Evolutionary conservation across 352 stramenopile species (phyloP).

Genomic region (Pythium pectinolyticum): DNA sequence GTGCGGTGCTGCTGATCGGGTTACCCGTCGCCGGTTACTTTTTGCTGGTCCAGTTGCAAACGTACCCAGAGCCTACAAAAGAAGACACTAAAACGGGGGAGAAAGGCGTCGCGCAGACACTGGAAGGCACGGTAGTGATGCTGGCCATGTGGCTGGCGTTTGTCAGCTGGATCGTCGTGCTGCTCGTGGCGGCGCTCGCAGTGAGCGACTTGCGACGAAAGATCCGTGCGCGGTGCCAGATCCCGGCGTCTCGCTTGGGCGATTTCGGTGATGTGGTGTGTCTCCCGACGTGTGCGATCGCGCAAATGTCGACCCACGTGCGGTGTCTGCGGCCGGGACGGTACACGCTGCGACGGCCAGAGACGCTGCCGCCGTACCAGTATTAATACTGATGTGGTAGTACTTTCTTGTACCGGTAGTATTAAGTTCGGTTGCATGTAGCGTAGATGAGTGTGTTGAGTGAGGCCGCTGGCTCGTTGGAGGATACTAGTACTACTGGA

Average conservation of each 20-base stretch:
- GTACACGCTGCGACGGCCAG: constrained; percentile 61
- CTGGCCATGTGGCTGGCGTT: constrained; percentile 11
- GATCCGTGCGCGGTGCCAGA: constrained; percentile 35
- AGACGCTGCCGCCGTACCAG: constrained; percentile 30
- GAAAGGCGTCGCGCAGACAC: neutral
- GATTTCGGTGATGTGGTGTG: constrained; percentile 23
- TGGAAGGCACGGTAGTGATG: constrained; percentile 5
- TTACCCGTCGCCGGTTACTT: neutral
- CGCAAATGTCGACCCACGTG: constrained; percentile 39
- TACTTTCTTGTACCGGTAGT: too few species aligned
- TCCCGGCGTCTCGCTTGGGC: constrained; percentile 22
- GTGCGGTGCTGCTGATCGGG: neutral
- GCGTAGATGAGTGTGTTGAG: too few species aligned
- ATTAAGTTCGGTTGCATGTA: too few species aligned
- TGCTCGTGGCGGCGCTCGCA: neutral
- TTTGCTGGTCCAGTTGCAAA: neutral
- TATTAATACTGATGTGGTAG: too few species aligned
- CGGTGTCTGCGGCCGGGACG: constrained; percentile 49
- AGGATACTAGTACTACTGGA: too few species aligned
- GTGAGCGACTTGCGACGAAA: constrained; percentile 24
- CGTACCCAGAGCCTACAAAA: neutral
- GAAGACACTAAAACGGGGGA: neutral
- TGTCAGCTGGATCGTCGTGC: neutral
- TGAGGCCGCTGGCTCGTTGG: too few species aligned
- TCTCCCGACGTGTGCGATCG: constrained; percentile 29